Percentiles rank a stretch among this genome's conserved stretches.
Conservation (phyloP, 2,329 filamentous ascomycete species). For the Cladosporium sp. region DNA sequence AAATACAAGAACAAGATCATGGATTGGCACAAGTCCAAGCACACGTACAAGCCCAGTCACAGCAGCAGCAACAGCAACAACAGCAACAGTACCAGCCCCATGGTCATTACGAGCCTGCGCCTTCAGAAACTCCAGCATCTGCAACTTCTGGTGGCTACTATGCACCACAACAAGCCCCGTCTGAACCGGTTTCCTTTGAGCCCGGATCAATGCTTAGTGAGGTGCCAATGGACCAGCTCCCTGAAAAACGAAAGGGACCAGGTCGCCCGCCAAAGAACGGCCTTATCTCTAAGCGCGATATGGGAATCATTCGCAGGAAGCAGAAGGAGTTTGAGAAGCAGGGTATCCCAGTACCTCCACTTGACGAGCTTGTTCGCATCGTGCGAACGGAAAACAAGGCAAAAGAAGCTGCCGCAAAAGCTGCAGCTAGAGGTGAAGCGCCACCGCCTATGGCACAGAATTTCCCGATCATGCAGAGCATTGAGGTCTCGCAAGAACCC, state of each 20-base stretch:
- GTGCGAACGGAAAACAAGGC: slow-evolving; percentile 34
- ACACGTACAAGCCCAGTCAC: background rate
- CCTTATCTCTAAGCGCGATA: slow-evolving; percentile 73
- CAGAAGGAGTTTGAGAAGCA: slow-evolving; percentile 32
- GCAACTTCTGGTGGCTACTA: background rate
- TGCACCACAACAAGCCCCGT: background rate
- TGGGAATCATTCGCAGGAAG: slow-evolving; percentile 30
- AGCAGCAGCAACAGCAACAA: background rate
- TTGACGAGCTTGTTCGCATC: slow-evolving; percentile 28
- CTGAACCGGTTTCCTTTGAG: slow-evolving; percentile 17
- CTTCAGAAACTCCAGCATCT: slow-evolving; percentile 2
- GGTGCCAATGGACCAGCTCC: slow-evolving; percentile 32
- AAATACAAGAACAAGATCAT: background rate
- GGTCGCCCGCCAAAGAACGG: slow-evolving; percentile 80
- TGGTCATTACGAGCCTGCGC: background rate
- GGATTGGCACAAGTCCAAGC: background rate
- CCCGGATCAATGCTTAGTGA: slow-evolving; percentile 29
- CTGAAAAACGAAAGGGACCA: slow-evolving; percentile 67
- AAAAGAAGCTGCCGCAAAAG: slow-evolving; percentile 29
- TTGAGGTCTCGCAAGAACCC: slow-evolving; percentile 17
- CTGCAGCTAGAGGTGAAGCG: slow-evolving; percentile 18
- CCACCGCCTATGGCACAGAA: slow-evolving; percentile 28
- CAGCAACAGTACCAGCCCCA: background rate
- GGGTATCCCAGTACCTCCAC: slow-evolving; percentile 25
- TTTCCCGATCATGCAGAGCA: slow-evolving; percentile 22